These are phyloP conservation scores for Escallonia rubra DNA, from an alignment of 129 eudicot genomes.

Conservation along the genomic window DNA sequence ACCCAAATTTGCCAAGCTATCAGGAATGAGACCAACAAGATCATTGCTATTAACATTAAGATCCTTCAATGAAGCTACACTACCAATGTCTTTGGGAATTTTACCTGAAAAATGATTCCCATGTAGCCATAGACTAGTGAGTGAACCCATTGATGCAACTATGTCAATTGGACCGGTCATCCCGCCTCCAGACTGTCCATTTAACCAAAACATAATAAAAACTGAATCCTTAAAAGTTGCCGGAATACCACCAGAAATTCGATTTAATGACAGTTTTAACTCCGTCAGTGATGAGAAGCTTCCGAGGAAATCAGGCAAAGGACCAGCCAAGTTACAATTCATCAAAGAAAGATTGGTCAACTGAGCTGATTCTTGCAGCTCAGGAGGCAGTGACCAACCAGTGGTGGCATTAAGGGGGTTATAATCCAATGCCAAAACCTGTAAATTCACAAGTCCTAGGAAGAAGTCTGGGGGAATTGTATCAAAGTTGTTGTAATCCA, in stretches of 20 bases:
- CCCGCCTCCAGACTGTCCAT: constrained; percentile 50
- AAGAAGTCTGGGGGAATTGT: constrained; percentile 81
- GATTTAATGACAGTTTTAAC: constrained; percentile 48
- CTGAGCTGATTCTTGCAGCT: constrained; percentile 56
- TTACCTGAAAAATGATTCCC: constrained; percentile 81
- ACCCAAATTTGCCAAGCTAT: constrained; percentile 47
- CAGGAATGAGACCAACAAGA: constrained; percentile 71
- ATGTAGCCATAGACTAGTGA: constrained; percentile 85
- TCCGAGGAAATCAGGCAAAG: constrained; percentile 67
- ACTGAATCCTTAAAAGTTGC: constrained; percentile 43
- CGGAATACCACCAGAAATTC: constrained; percentile 71
- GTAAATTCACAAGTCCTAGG: constrained; percentile 62
- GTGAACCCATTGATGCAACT: constrained; percentile 60
- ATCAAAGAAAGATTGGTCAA: constrained; percentile 50
- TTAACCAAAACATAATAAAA: constrained; percentile 67
- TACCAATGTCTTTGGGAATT: constrained; percentile 53
- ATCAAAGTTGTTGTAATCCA: constrained; percentile 73
- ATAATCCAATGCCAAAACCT: constrained; percentile 67
- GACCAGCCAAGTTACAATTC: constrained; percentile 59
- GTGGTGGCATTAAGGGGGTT: constrained; percentile 63
- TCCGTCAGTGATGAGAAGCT: constrained; percentile 43
- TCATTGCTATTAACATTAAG: constrained; percentile 64
- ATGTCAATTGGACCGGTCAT: constrained; percentile 66
- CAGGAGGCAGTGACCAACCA: constrained; percentile 78
- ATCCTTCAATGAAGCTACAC: constrained; percentile 48